Evolutionary conservation across 441 rosid species (phyloP).

Genomic region (Metrosideros polymorpha): DNA sequence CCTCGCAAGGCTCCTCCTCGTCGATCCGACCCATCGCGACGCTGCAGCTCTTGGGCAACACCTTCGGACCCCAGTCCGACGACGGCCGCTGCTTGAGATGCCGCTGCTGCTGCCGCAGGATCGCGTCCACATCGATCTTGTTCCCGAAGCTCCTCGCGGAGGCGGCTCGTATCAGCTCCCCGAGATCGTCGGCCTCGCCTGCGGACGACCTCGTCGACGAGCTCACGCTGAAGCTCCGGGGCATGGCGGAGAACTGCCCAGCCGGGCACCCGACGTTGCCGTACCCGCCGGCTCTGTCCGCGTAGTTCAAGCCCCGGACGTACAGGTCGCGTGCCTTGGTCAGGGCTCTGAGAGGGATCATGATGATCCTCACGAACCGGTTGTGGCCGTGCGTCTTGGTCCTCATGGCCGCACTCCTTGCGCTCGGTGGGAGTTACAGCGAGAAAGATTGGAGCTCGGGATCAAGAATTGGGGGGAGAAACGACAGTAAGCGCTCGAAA

Average conservation of each 20-base stretch:
- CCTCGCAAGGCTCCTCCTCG: neutral
- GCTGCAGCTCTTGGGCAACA: constrained; percentile 2
- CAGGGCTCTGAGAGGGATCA: neutral
- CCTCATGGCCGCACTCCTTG: neutral
- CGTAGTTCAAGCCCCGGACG: neutral
- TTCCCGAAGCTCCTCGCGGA: constrained; percentile 2
- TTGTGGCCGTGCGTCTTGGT: neutral
- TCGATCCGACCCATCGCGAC: constrained; percentile 6
- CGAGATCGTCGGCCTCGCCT: neutral
- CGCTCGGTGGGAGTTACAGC: neutral
- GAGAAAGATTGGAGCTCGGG: neutral
- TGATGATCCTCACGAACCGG: neutral
- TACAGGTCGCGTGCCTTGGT: neutral
- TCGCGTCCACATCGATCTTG: constrained; percentile 4
- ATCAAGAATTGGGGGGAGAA: neutral
- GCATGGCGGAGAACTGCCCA: neutral
- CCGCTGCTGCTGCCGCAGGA: neutral
- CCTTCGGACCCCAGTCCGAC: neutral
- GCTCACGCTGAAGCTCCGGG: constrained; percentile 2
- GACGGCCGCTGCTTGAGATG: neutral
- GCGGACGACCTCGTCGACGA: neutral
- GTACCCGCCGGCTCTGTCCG: neutral
- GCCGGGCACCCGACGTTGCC: neutral
- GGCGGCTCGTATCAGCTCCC: neutral
- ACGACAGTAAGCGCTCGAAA: neutral